Evolutionary conservation across 2,329 filamentous ascomycete genomes (phyloP), one percentile per base, ranked within the genome.

Genomic region (Apiospora pterosperma): DNA sequence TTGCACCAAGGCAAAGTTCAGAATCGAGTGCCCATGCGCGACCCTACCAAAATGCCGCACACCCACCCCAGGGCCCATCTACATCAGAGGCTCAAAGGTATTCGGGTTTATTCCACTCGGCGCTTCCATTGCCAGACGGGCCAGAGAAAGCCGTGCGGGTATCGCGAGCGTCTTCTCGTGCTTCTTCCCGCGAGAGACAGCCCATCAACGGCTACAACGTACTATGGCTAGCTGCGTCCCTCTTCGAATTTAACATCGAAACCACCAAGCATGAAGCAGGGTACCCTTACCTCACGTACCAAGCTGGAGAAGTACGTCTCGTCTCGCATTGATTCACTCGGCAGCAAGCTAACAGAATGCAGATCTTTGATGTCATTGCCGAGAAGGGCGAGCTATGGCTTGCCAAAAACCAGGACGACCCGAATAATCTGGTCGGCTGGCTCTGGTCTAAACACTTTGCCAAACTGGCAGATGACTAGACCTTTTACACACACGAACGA

Each of bases 381-480:
- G 94, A 97, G 78, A 97, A 97, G 76, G 96, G 96, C 68, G 96
- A 99, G 81, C 85, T 98, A 60, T 99, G 96, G 96, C 88, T 99
- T 64, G 96, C 96, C 62, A 93, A 93, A 77, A 99, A 99, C 75
- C 96, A 99, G 79, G 96, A 99, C 74, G 96, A 99, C 77, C 81
- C 88, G 1, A 84, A 82, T 12, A 86, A 91, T 69, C 85, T 89
- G 69, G 89, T 98, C 38, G 96, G 96, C 62, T 99, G 96, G 96
- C 97, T 99, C 73, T 99, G 96, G 96, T 97, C 94, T 73, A 97
- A 97, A 78, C 96, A 99, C 80, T 99, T 99, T 82, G 91, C 91
- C 62, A 88, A 86, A 74, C 74, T 88, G 68, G 85, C 85, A 60
- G 86, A 88, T 73, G 74, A 76, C 61, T 76, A 74, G 34, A 21